Evolutionary conservation across 352 stramenopile genomes (phyloP).

Genomic region (Aphanomyces euteiches): DNA sequence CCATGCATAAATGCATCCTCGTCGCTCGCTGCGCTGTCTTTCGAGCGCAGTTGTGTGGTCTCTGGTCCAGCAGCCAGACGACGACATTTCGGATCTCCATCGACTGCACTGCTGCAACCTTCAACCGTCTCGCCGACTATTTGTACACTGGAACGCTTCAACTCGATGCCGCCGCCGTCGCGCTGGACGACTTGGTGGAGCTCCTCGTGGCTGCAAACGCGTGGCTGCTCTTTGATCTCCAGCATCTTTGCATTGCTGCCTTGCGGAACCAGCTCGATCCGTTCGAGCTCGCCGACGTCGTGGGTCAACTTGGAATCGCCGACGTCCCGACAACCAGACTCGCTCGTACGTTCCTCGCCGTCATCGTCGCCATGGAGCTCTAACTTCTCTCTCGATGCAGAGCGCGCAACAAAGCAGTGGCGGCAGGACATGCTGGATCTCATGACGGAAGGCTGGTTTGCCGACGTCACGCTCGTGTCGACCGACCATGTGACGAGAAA

Average conservation of each 20-base stretch:
- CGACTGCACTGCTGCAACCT: neutral
- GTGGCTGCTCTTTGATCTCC: constrained; percentile 2
- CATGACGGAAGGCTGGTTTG: constrained; percentile 5
- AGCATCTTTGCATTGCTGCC: neutral
- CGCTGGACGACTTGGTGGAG: neutral
- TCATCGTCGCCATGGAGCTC: neutral
- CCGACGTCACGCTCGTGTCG: neutral
- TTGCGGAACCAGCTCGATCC: neutral
- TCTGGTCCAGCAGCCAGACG: neutral
- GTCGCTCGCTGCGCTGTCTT: constrained; percentile 11
- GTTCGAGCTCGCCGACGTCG: neutral
- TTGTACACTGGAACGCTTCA: constrained; percentile 5
- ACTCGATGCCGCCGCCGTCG: neutral
- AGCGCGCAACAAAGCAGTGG: neutral
- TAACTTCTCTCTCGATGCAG: no score
- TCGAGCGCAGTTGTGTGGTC: constrained; percentile 8
- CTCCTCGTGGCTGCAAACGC: neutral
- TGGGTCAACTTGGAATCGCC: neutral
- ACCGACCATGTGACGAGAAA: neutral
- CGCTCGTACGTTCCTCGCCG: neutral
- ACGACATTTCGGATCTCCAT: neutral
- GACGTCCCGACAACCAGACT: neutral
- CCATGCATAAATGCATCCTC: neutral
- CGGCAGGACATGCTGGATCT: constrained; percentile 1
- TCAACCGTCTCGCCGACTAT: neutral